Base-by-base conservation (phyloP, 1,284 basidiomycete genomes). In the Sporisorium exsertum region DNA sequence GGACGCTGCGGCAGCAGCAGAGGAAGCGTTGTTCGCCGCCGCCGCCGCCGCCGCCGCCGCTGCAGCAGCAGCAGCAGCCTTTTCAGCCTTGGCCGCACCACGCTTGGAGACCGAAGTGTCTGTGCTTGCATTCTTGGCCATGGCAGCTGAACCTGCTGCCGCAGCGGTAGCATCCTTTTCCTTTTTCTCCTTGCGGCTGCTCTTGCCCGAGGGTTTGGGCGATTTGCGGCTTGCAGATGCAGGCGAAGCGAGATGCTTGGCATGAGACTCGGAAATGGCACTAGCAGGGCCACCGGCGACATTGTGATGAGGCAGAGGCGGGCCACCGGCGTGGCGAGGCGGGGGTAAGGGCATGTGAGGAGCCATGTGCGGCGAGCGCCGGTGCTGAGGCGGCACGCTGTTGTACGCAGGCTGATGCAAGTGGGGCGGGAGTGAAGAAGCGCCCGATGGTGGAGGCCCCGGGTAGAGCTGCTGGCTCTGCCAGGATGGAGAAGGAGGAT, bases 391-490 rank as follows among this genome's bases (percentile, higher is more conserved):
- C 10, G 73, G 68, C 5, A 47, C 60, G 26, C 59, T 66, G 54
- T 63, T 64, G 52, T 54, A 63, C 32, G 49, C 62, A 5, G 58
- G 60, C 53, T 76, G 72, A 15, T 76, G 73, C 6, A 76, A 56
- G 50, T 72, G 73, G 26, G 73, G 68, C 13, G 72, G 72, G 13
- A 71, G 58, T 26, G 55, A 50, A 10, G 64, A 57, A 46, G 68
- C 58, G 42, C 61, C 67, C 6, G 72, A 64, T 20, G 64, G 73
- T 42, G 59, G 65, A 27, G 68, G 65, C 26, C 58, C 58, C 54
- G 54, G 65, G 40, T 76, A 76, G 42, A 64, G 52, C 61, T 64
- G 73, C 63, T 75, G 72, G n/a, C 71, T 62, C 58, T 76, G 73
- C 73, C 73, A 76, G 32, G 67, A 65, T 15, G 73, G 73, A 9